phyloP scores from a whole-genome alignment of 164 flowering plant genomes.

The Annona squamosa region DNA sequence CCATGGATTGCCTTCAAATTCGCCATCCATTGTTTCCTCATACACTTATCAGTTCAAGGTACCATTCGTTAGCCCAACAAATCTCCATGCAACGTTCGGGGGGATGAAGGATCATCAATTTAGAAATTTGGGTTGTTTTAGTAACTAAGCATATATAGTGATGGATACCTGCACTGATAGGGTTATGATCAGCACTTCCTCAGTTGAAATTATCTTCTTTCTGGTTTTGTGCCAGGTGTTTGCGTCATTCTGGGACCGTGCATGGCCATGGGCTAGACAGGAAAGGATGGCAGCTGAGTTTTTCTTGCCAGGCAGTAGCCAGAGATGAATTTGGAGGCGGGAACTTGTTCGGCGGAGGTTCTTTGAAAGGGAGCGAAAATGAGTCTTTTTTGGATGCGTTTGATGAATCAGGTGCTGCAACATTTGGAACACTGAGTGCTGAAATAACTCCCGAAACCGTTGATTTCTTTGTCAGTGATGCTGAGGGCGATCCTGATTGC shows the following conservation, averaged over 20 bases:
- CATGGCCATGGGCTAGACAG: constrained; percentile 13
- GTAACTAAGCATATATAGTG: not conserved
- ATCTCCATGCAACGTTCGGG: not conserved
- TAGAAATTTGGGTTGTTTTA: not conserved
- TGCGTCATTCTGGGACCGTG: constrained; percentile 12
- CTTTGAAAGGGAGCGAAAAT: constrained; percentile 29
- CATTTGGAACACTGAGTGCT: constrained; percentile 56
- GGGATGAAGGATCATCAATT: not conserved
- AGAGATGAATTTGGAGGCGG: constrained; percentile 24
- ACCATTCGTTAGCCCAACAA: not conserved
- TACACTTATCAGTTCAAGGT: constrained; percentile 21
- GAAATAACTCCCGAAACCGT: constrained; percentile 61
- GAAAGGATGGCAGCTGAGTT: constrained; percentile 14
- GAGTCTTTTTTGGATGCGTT: constrained; percentile 32
- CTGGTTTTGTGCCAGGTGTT: constrained; percentile 20
- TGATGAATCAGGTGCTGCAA: constrained; percentile 23
- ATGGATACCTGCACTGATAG: not conserved
- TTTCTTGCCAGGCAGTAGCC: constrained; percentile 26
- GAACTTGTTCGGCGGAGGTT: constrained; percentile 35
- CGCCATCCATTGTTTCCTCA: constrained; percentile 21
- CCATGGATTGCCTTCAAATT: constrained; percentile 25
- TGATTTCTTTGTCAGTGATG: constrained; percentile 89
- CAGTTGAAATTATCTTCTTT: not conserved
- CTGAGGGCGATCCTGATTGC: constrained; percentile 88
- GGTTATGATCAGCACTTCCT: not conserved